Conservation (phyloP, 1,139 yeast species). For the Suhomyces coccinellae region DNA sequence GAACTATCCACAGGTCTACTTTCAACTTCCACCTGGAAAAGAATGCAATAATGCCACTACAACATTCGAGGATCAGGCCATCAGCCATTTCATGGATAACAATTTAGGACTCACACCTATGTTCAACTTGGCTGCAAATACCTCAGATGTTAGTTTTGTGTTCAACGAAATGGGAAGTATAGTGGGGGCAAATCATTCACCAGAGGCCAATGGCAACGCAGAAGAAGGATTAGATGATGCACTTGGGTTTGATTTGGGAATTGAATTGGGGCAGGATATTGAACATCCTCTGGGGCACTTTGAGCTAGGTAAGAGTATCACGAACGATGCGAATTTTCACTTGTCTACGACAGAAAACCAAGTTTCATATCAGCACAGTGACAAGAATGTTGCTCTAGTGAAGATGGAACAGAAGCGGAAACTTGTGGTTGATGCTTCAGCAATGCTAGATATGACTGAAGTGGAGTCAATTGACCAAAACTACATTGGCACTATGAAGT, state of each 20-base stretch:
- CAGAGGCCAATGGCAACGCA: background rate
- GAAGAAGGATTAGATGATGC: background rate
- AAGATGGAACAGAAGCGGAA: background rate
- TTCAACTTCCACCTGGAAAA: background rate
- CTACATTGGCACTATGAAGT: too few species aligned
- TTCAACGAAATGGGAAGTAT: constrained; percentile 11
- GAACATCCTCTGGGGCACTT: background rate
- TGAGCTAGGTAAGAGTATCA: constrained; percentile 8
- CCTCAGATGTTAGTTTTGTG: constrained; percentile 8
- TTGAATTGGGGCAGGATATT: background rate
- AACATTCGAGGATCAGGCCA: constrained; percentile 6
- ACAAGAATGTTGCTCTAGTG: background rate
- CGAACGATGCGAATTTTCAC: constrained; percentile 17
- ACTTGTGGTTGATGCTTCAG: background rate
- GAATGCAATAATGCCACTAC: background rate
- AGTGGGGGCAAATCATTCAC: background rate
- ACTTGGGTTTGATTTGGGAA: constrained; percentile 13
- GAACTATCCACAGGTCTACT: constrained; percentile 11
- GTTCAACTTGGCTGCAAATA: constrained; percentile 5
- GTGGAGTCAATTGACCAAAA: background rate
- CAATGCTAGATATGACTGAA: background rate
- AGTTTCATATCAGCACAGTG: constrained; percentile 1
- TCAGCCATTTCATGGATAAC: constrained; percentile 5
- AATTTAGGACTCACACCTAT: constrained; percentile 1
- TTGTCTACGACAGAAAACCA: constrained; percentile 14